Conservation (phyloP, 2,329 filamentous ascomycete species). For the Aspergillus bombycis region DNA sequence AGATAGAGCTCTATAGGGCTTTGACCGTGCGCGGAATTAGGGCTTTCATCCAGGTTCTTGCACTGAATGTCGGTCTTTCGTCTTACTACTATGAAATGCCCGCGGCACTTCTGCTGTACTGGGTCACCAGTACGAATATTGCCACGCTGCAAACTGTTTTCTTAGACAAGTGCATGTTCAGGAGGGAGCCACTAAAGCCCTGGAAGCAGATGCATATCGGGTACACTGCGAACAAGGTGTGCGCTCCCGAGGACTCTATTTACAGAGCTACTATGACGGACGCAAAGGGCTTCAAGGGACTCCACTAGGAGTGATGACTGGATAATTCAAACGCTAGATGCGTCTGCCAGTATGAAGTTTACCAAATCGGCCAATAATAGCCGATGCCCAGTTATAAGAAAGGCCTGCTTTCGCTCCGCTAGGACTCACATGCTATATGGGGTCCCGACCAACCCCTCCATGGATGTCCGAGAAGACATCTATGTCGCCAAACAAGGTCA, state of each 20-base stretch:
- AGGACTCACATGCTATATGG: not conserved
- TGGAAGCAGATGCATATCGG: conserved; percentile 39
- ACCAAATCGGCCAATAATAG: not conserved
- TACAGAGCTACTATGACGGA: not conserved
- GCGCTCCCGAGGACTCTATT: not conserved
- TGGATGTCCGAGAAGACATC: not conserved
- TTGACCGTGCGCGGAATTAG: conserved; percentile 31
- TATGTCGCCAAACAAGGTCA: not conserved
- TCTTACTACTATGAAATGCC: conserved; percentile 43
- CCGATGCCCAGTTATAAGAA: not conserved
- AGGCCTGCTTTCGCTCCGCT: not conserved
- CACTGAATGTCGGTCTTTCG: conserved; percentile 42
- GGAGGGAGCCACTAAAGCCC: conserved; percentile 32
- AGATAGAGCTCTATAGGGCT: conserved; percentile 28
- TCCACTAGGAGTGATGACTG: not conserved
- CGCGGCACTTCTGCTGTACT: conserved; percentile 53
- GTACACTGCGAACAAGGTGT: conserved; percentile 3
- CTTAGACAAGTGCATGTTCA: conserved; percentile 45
- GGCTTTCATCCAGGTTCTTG: conserved; percentile 39
- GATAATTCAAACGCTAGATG: not conserved
- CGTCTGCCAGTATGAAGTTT: not conserved
- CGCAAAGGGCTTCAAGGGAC: conserved; percentile 1
- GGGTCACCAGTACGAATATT: conserved; percentile 50
- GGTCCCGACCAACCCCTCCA: not conserved
- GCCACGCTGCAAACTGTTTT: conserved; percentile 46